A percentile compares a stretch with the other conserved stretches of the same genome.
phyloP scores from a whole-genome alignment of 345 rosid genomes.

The Aegle marmelos region DNA sequence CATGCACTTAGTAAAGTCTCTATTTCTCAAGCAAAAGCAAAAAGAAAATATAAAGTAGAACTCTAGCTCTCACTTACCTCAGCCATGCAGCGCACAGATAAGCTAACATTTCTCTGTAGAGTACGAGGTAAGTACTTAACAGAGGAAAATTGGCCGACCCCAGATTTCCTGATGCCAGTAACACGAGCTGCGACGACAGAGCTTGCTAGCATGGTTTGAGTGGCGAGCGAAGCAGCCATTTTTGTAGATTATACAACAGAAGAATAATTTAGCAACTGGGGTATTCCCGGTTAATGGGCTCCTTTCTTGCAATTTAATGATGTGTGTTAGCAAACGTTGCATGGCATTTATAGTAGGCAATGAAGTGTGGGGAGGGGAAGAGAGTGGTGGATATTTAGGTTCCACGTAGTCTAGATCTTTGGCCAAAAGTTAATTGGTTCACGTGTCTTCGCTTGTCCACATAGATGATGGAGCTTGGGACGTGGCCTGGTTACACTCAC shows the following conservation, averaged over 20 bases:
- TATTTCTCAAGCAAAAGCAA: background rate
- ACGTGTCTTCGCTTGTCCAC: constrained; percentile 31
- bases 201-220: constrained; percentile 43
- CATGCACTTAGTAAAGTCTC: background rate
- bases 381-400: constrained; percentile 23
- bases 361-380: background rate
- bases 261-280: background rate
- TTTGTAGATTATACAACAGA: background rate
- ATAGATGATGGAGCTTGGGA: constrained; percentile 1
- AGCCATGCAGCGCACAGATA: constrained; percentile 42
- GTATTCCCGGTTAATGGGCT: background rate
- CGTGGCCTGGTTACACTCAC: constrained; percentile 26
- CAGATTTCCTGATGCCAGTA: constrained; percentile 11
- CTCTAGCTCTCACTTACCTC: constrained; percentile 27
- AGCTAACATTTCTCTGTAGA: constrained; percentile 21
- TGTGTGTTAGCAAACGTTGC: no score
- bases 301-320: no score
- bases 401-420: constrained; percentile 27
- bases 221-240: constrained; percentile 38
- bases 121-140: constrained; percentile 18
- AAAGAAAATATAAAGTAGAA: no score
- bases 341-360: background rate
- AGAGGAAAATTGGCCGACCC: constrained; percentile 18
- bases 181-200: constrained; percentile 26
- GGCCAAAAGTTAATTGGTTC: constrained; percentile 10